A percentile compares a stretch with the other conserved stretches of the same genome.
These are phyloP conservation scores for Odonthalia washingtoniensis DNA, from an alignment of 31 red algal genomes.

Conservation along the genomic window DNA sequence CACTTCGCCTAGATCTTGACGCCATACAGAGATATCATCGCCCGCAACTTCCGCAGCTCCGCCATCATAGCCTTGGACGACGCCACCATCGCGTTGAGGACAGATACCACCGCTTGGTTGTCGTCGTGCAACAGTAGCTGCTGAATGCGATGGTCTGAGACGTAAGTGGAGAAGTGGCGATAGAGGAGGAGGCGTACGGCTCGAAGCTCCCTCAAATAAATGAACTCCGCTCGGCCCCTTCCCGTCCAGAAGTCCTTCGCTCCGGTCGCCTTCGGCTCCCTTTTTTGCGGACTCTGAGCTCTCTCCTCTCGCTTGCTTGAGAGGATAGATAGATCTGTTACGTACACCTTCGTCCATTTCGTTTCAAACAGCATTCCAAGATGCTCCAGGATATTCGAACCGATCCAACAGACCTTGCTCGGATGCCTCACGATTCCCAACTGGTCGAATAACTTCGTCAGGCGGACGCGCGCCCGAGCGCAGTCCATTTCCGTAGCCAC, in stretches of 20 bases:
- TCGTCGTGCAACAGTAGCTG: conserved; percentile 30
- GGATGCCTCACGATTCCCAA: conserved; percentile 6
- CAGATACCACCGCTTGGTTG: conserved; percentile 49
- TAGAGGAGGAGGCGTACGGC: conserved; percentile 23
- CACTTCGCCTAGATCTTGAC: conserved; percentile 31
- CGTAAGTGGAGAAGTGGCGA: not conserved
- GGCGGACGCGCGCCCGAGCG: not conserved
- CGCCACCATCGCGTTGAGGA: conserved; percentile 41
- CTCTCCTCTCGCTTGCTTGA: not conserved
- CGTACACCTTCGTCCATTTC: conserved; percentile 2
- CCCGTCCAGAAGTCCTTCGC: conserved; percentile 23
- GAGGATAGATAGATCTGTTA: not conserved
- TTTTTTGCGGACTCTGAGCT: not conserved
- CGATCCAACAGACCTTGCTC: conserved; percentile 8
- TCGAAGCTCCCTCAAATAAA: conserved; percentile 21
- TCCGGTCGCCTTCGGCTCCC: no score
- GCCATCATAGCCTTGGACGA: conserved; percentile 35
- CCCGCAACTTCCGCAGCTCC: conserved; percentile 20
- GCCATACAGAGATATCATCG: not conserved
- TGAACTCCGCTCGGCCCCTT: not conserved
- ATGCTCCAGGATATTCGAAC: not conserved
- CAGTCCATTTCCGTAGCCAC: not conserved
- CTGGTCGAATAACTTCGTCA: conserved; percentile 6
- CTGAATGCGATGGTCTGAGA: not conserved
- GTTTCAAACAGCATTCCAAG: conserved; percentile 25